Base-by-base conservation (phyloP, 2,329 filamentous ascomycete species). In the Clarireedia paspali region DNA sequence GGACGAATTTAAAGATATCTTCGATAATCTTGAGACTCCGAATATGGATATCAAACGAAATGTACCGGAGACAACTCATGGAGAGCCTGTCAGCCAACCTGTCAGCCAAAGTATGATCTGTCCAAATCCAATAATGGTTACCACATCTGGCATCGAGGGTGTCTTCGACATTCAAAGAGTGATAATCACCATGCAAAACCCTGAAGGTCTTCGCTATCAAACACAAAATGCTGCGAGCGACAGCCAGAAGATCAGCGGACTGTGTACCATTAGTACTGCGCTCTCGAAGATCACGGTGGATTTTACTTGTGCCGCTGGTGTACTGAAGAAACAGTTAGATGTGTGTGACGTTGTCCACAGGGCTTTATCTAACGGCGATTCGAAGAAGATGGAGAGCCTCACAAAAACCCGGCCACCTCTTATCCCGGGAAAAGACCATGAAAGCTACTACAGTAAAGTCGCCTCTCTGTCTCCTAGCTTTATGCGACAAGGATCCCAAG, bases 101-200 rank as follows among this genome's bases (percentile, higher is more conserved):
- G n/a, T 42, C 50, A 48, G 9, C 20, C 56, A 64, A 12, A 62
- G 58, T 36, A 70, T 64, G 57, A 68, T 68, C 45, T 71, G 64
- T 6, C 69, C 68, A 20, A 70, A 70, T 56, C 69, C 68, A 34
- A 70, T 71, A 50, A 63, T 59, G 50, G 55, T 68, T 52, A 67
- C 60, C 60, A 67, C 59, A 47, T 66, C 66, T 10, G 67, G 67
- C 6, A 67, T 68, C 48, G 61, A 66, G 46, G 62, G 62, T 0
- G 55, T 67, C n/a, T 67, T 68, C 44, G 67, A 68, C 55, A 66
- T 68, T 10, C 66, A 68, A 57, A 60, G 67, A 47, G 62, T 68
- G 26, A 59, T 68, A 55, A 57, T 67, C 40, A 66, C 61, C 45
- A 65, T 68, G 59, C 44, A 64, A 6, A 57, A 67, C 52, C 39